Percentiles rank a stretch among this genome's conserved stretches.
phyloP scores from a whole-genome alignment of 495 filamentous ascomycete species.

The Schizothecium vesticola region DNA sequence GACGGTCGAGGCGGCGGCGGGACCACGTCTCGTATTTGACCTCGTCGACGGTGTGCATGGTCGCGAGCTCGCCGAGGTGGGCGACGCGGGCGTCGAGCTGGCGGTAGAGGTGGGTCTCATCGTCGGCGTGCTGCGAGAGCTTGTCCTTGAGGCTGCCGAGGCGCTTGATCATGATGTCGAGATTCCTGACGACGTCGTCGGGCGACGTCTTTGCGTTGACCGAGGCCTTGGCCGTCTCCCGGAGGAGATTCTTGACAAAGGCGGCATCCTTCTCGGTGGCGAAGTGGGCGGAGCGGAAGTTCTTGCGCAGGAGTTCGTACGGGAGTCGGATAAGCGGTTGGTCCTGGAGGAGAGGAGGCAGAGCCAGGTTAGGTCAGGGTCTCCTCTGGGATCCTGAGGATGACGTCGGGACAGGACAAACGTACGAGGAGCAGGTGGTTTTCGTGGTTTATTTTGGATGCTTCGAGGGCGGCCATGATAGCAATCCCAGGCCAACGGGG shows the following conservation, averaged over 20 bases:
- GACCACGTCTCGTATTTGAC: constrained; percentile 94
- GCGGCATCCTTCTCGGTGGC: constrained; percentile 73
- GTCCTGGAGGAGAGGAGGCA: constrained; percentile 51
- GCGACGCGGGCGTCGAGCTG: constrained; percentile 70
- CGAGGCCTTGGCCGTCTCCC: constrained; percentile 62
- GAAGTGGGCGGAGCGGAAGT: constrained; percentile 83
- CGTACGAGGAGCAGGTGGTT: constrained; percentile 46
- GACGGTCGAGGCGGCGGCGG: constrained; percentile 67
- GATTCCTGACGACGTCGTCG: constrained; percentile 63
- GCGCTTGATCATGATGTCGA: constrained; percentile 77
- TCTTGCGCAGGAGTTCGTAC: constrained; percentile 83
- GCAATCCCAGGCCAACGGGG: background rate
- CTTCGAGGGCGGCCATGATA: constrained; percentile 41
- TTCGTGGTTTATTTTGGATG: constrained; percentile 42
- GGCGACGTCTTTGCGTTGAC: constrained; percentile 54
- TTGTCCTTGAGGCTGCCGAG: constrained; percentile 86
- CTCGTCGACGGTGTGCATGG: constrained; percentile 77
- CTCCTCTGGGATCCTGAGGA: background rate
- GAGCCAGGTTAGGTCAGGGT: background rate
- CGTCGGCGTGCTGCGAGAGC: constrained; percentile 67
- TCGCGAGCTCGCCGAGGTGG: constrained; percentile 73
- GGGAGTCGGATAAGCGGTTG: constrained; percentile 92
- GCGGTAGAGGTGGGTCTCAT: constrained; percentile 66
- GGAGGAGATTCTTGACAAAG: constrained; percentile 62
- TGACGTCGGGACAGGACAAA: constrained; percentile 2